A percentile compares a stretch with the other conserved stretches of the same genome.
Evolutionary conservation across 257 asterid species (phyloP).

Genomic region (Ocimum tenuiflorum): DNA sequence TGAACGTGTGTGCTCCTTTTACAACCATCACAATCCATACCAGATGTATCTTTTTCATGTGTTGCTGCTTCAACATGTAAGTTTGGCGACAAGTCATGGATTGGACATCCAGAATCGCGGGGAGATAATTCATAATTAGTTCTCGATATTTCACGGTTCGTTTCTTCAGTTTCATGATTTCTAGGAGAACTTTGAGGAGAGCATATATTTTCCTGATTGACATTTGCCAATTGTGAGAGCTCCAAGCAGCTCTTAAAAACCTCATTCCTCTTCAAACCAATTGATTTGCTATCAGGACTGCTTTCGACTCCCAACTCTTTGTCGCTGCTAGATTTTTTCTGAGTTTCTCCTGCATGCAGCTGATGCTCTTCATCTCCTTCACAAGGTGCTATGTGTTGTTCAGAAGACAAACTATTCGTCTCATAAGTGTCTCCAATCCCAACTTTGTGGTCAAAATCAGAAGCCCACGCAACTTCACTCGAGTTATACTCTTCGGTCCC

Average conservation of each 20-base stretch:
- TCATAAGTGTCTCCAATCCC: slow-evolving; percentile 15
- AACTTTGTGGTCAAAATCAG: slow-evolving; percentile 32
- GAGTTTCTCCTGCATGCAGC: slow-evolving; percentile 22
- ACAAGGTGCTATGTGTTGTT: slow-evolving; percentile 21
- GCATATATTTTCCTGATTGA: slow-evolving; percentile 20
- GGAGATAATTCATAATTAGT: slow-evolving; percentile 21
- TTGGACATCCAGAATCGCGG: slow-evolving; percentile 24
- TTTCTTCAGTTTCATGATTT: slow-evolving; percentile 33
- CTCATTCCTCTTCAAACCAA: slow-evolving; percentile 36
- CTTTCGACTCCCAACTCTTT: slow-evolving; percentile 18
- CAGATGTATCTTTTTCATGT: slow-evolving; percentile 14
- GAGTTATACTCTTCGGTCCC: slow-evolving; percentile 42
- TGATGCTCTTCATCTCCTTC: slow-evolving; percentile 29
- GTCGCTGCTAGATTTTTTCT: slow-evolving; percentile 20
- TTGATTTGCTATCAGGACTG: slow-evolving; percentile 26
- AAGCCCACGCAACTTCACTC: slow-evolving; percentile 42
- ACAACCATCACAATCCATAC: slow-evolving; percentile 22
- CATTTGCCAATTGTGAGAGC: slow-evolving; percentile 44
- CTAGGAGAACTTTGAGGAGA: slow-evolving; percentile 29
- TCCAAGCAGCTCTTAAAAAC: slow-evolving; percentile 73
- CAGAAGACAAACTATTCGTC: slow-evolving; percentile 20
- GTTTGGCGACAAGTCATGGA: slow-evolving; percentile 23
- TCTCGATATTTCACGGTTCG: slow-evolving; percentile 24
- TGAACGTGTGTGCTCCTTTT: slow-evolving; percentile 27
- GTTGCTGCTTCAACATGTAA: slow-evolving; percentile 30